A percentile compares a stretch with the other conserved stretches of the same genome.
Evolutionary conservation across 2,329 filamentous ascomycete species (phyloP).

Genomic region (Colletotrichum abscissum): DNA sequence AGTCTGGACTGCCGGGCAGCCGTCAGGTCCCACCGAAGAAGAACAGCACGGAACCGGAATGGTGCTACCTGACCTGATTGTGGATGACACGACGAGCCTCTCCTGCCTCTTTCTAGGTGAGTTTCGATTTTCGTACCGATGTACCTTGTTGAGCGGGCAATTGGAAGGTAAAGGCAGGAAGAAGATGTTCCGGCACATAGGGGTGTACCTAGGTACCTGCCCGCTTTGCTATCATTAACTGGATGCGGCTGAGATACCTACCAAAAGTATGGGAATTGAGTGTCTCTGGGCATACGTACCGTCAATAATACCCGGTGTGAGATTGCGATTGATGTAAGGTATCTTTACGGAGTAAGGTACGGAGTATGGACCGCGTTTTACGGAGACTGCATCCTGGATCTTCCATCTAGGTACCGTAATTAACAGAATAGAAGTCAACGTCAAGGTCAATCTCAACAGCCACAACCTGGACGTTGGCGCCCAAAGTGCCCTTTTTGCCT

Average conservation of each 20-base stretch:
- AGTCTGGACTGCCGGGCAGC: neutral
- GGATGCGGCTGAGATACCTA: neutral
- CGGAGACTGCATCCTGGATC: neutral
- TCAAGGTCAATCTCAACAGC: neutral
- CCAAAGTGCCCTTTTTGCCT: neutral
- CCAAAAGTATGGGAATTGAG: neutral
- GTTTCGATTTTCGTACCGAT: neutral
- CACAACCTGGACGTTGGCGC: neutral
- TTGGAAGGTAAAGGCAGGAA: neutral
- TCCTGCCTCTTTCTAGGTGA: neutral
- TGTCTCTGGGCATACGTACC: neutral
- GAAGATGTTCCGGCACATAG: neutral
- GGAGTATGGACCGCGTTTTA: neutral
- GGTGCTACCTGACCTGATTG: slow-evolving; percentile 11
- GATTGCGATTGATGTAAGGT: slow-evolving; percentile 8
- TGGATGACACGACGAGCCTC: slow-evolving; percentile 9
- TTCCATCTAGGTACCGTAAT: slow-evolving; percentile 1
- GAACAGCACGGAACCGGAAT: neutral
- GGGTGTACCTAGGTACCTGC: neutral
- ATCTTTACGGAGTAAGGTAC: too few relatives aligned
- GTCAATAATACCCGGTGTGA: neutral
- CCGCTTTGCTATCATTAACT: neutral
- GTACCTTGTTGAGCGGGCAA: neutral
- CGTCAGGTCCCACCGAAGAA: slow-evolving; percentile 6
- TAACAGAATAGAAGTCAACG: neutral